These are phyloP conservation scores for Thelonectria rubi DNA, from an alignment of 2,329 filamentous ascomycete genomes.

Conservation along the genomic window DNA sequence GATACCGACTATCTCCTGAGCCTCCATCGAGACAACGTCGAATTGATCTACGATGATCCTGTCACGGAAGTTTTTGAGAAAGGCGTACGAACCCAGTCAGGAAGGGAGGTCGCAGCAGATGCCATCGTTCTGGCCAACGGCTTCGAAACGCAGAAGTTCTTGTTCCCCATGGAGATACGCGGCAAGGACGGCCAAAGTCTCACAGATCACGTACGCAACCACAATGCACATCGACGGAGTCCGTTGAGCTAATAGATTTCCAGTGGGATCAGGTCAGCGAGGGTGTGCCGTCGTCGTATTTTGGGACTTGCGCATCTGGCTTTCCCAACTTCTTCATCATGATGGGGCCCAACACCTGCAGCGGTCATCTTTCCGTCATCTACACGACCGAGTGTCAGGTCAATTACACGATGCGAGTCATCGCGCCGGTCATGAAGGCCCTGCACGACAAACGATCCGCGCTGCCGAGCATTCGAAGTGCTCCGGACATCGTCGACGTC, in stretches of 20 bases:
- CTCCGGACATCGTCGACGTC: constrained; percentile 41
- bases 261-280: constrained; percentile 39
- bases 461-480: constrained; percentile 11
- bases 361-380: constrained; percentile 59
- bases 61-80: constrained; percentile 26
- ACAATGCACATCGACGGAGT: rapidly evolving
- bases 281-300: constrained; percentile 51
- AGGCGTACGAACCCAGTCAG: constrained; percentile 31
- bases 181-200: constrained; percentile 52
- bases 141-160: constrained; percentile 57
- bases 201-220: constrained; percentile 50
- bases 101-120: constrained; percentile 37
- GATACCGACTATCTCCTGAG: constrained; percentile 47
- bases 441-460: constrained; percentile 8
- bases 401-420: constrained; percentile 50
- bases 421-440: constrained; percentile 51
- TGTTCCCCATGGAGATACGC: constrained; percentile 57
- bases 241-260: constrained; percentile 33
- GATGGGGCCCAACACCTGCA: constrained; percentile 49
- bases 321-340: constrained; percentile 56
- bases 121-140: constrained; percentile 59
- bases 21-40: constrained; percentile 43
- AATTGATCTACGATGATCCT: constrained; percentile 38
- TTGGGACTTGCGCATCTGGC: constrained; percentile 57
- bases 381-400: constrained; percentile 62